Conservation (phyloP, 2,329 filamentous ascomycete genomes). For the Talaromyces amestolkiae region DNA sequence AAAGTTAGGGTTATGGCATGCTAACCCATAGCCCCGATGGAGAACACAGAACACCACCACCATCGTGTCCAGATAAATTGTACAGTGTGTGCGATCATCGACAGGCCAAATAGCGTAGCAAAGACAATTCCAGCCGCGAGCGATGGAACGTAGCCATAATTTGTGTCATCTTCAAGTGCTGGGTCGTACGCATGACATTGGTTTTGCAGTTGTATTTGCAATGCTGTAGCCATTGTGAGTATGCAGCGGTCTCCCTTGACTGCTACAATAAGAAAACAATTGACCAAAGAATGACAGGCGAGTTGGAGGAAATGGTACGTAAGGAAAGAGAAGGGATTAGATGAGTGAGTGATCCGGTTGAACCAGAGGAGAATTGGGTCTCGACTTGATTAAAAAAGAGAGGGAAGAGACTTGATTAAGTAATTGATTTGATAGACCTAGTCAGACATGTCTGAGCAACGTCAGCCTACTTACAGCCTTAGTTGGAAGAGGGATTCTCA, state of each 20-base stretch:
- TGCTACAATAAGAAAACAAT: neutral
- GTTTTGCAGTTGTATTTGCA: neutral
- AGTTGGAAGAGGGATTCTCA: neutral
- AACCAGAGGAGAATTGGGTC: neutral
- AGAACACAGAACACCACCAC: constrained; percentile 42
- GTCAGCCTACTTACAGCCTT: neutral
- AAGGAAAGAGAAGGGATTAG: neutral
- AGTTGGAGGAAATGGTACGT: neutral
- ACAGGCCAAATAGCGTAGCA: constrained; percentile 44
- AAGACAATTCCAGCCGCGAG: constrained; percentile 49
- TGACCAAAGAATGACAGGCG: neutral
- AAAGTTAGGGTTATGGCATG: constrained; percentile 5
- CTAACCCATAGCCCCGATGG: constrained; percentile 37
- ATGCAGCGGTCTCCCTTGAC: neutral
- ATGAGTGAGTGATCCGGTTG: neutral
- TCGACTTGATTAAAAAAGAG: neutral
- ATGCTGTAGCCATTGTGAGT: neutral
- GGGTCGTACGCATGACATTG: neutral
- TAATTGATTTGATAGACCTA: constrained; percentile 1
- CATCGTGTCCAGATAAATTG: constrained; percentile 38
- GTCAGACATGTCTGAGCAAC: neutral
- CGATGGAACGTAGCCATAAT: constrained; percentile 47
- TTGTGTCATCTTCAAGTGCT: constrained; percentile 25
- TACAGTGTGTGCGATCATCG: constrained; percentile 35
- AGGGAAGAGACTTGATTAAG: neutral